These are phyloP conservation scores for Xylariaceae sp. DNA, from an alignment of 2,329 filamentous ascomycete genomes.

Conservation along the genomic window DNA sequence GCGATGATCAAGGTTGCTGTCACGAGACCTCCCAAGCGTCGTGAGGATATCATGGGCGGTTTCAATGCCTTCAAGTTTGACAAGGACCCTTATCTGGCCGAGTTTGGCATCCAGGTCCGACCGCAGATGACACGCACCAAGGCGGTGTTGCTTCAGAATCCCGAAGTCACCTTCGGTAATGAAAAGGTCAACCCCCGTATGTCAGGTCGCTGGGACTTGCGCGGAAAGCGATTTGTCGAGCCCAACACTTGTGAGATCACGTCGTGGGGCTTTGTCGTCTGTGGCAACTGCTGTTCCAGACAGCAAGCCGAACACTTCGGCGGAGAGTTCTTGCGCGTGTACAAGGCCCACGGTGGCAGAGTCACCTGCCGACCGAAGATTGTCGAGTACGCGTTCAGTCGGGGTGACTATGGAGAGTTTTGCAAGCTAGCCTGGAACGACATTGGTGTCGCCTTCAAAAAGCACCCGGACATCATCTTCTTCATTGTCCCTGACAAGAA, in stretches of 20 bases:
- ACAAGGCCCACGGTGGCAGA: conserved; percentile 46
- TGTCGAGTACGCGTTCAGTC: conserved; percentile 30
- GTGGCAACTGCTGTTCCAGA: conserved; percentile 50
- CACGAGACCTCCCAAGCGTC: conserved; percentile 65
- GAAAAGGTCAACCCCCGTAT: conserved; percentile 55
- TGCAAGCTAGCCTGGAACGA: conserved; percentile 51
- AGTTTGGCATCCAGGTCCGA: conserved; percentile 70
- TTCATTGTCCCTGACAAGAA: conserved; percentile 71
- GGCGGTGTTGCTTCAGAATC: conserved; percentile 65
- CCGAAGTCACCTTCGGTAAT: conserved; percentile 62
- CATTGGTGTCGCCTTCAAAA: conserved; percentile 47
- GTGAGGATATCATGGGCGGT: conserved; percentile 60
- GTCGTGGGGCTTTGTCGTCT: conserved; percentile 70
- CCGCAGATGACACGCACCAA: conserved; percentile 58
- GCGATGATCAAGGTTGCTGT: conserved; percentile 94
- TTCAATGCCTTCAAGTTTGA: conserved; percentile 63
- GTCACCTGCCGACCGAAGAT: conserved; percentile 34
- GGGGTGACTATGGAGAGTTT: conserved; percentile 45
- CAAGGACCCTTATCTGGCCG: conserved; percentile 61
- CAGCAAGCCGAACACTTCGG: conserved; percentile 55
- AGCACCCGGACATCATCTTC: conserved; percentile 69
- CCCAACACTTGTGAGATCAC: conserved; percentile 57
- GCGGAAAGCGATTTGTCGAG: conserved; percentile 69
- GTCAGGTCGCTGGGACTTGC: conserved; percentile 79
- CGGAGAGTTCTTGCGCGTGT: conserved; percentile 39